Evolutionary conservation across 139 green algal genomes (phyloP).

Genomic region (Chlorella sorokiniana): DNA sequence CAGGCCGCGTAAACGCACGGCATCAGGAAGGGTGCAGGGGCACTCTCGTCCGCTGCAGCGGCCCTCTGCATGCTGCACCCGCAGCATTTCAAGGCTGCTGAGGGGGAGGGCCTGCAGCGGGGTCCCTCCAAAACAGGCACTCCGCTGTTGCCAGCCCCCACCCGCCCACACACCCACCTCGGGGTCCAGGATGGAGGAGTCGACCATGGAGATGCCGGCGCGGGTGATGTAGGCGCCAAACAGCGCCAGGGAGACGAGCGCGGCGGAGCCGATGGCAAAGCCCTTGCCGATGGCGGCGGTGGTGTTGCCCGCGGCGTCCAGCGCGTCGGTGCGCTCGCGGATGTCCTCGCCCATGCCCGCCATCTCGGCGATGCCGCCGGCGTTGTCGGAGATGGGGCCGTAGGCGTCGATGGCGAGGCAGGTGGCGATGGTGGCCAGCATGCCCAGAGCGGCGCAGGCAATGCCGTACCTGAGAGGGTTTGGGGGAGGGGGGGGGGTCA

Average conservation of each 20-base stretch:
- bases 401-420: constrained; percentile 97
- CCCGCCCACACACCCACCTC: constrained; percentile 42
- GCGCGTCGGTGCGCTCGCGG: constrained; percentile 94
- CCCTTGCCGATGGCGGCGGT: constrained; percentile 98
- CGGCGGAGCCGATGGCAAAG: constrained; percentile 97
- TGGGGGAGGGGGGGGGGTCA: background rate
- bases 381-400: constrained; percentile 96
- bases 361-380: constrained; percentile 96
- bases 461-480: constrained; percentile 82
- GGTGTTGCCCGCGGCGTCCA: constrained; percentile 98
- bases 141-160: too few relatives aligned
- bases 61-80: too few relatives aligned
- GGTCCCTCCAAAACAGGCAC: background rate
- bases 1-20: too few relatives aligned
- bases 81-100: too few relatives aligned
- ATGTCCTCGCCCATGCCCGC: constrained; percentile 97
- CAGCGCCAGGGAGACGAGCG: constrained; percentile 96
- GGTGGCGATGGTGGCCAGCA: constrained; percentile 94
- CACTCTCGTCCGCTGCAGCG: too few relatives aligned
- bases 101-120: background rate
- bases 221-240: constrained; percentile 95
- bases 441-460: constrained; percentile 93
- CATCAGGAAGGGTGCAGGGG: too few relatives aligned
- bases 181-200: constrained; percentile 93
- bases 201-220: constrained; percentile 76